Conservation (phyloP, 306 rosid species). For the Vachellia pachyceras region DNA sequence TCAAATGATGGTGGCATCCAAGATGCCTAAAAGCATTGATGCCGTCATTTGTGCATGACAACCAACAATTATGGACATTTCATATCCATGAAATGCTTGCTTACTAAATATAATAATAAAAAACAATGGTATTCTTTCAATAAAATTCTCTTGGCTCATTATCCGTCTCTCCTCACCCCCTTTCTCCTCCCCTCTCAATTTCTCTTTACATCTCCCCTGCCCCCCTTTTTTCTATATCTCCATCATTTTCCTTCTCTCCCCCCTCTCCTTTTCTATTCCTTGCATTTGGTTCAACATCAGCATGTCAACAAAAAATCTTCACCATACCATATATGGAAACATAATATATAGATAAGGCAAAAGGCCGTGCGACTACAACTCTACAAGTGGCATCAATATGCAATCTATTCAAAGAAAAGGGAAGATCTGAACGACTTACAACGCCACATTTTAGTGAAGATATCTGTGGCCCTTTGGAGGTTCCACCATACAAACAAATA, state of each 20-base stretch:
- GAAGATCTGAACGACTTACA: constrained; percentile 62
- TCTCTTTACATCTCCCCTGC: neutral
- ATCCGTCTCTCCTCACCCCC: neutral
- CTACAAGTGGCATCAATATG: constrained; percentile 30
- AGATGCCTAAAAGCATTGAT: neutral
- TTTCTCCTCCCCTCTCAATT: neutral
- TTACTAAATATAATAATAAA: neutral
- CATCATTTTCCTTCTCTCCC: neutral
- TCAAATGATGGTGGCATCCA: neutral
- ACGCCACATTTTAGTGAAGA: constrained; percentile 81
- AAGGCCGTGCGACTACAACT: constrained; percentile 8
- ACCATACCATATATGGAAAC: neutral
- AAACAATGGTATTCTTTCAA: neutral
- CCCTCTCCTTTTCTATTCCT: neutral
- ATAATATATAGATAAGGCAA: neutral
- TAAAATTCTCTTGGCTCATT: neutral
- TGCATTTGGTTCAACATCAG: neutral
- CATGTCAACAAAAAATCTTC: neutral
- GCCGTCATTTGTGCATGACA: neutral
- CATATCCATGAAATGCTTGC: neutral
- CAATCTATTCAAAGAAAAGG: constrained; percentile 31
- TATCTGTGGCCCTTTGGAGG: constrained; percentile 87
- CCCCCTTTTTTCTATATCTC: neutral
- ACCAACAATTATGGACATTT: neutral
- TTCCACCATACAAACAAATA: constrained; percentile 91